Base-by-base conservation (phyloP, 345 rosid species). In the Cardamine chenopodiifolia region DNA sequence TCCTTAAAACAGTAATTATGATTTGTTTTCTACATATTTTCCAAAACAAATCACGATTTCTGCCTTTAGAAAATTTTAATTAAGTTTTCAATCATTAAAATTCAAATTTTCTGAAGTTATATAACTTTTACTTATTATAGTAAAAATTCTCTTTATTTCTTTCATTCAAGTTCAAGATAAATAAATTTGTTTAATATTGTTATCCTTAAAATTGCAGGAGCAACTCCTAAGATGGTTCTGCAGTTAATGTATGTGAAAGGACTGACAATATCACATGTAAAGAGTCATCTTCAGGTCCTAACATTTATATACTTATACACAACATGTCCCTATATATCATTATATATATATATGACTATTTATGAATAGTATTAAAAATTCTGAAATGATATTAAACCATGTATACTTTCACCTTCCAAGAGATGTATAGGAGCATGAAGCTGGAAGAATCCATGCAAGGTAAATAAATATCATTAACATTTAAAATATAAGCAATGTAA, bases 221-320 rank as follows among this genome's bases (percentile, higher is more conserved):
- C 96, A 35, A 90, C 93, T 22, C 97, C 97, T 42, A 90, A 90
- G 69, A 87, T 90, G 65, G 93, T 90, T 68, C 72, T 88, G 53
- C 85, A 88, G 85, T 85, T 90, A 13, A 90, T 90, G 96, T 91
- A 85, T 84, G 93, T 85, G 49, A 85, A 80, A 58, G 96, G 89
- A 80, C 87, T 90, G 47, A 87, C 92, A 2, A 83, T 90, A 12
- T 86, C 97, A 56, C 97, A 90, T 70, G 97, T 88, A 23, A 90
- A 90, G 74, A 90, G 97, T 82, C 97, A 88, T 77, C 83, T 90
- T 53, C 97, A 90, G 96, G 96, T 72, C 49, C n/a, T 58, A 23
- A 28, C 20, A 44, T 56, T 44, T 64, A 13, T 31, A 67, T 48
- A 31, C 49, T 31, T 32, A 56, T 23, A 63, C 47, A 73, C 3